Evolutionary conservation across 2,329 filamentous ascomycete species (phyloP), one percentile per base, ranked within the genome.

Genomic region (Botrytis hyacinthi): DNA sequence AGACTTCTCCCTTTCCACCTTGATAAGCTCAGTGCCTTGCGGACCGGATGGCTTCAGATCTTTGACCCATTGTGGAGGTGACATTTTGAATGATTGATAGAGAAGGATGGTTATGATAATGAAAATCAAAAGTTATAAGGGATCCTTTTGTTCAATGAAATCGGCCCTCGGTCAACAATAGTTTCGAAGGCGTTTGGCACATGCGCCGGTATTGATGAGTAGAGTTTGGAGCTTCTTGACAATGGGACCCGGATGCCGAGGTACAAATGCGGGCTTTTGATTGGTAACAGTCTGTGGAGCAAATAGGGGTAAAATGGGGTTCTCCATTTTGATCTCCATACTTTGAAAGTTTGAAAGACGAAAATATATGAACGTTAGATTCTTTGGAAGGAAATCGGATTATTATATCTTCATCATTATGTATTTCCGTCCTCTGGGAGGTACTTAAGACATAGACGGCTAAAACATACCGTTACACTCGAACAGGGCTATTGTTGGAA

Each of bases 11-110:
- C 93, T 88, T 84, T 94, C 92, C 69, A 87, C 85, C n/a, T 85
- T 82, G 71, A 94, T 88, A 66, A 94, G 86, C 79, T 93, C 90
- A 57, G 86, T 85, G 75, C 92, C 92, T 78, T 93, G 91, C 8
- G 90, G 89, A 73, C 87, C 87, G 4, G 91, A 85, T 51, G 90
- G 90, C 84, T 87, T 89, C 77, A 92, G 84, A 77, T 87, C 86
- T 82, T 90, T 89, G 78, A 92, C 90, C 90, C 90, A 92, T 82
- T 87, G 80, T 70, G 79, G 78, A 61, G 79, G 78, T 71, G 80
- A 74, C 80, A 81, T 80, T 70, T 71, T 76, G 71, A 73, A 74
- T 72, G 40, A 72, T 72, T 60, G 22, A 32, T 66, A 63, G 57
- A 71, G 51, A 26, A 37, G 9, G 40, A 42, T 54, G 22, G 26